Evolutionary conservation across 129 eudicot species (phyloP), one percentile per base, ranked within the genome.

Genomic region (Calendula officinalis): DNA sequence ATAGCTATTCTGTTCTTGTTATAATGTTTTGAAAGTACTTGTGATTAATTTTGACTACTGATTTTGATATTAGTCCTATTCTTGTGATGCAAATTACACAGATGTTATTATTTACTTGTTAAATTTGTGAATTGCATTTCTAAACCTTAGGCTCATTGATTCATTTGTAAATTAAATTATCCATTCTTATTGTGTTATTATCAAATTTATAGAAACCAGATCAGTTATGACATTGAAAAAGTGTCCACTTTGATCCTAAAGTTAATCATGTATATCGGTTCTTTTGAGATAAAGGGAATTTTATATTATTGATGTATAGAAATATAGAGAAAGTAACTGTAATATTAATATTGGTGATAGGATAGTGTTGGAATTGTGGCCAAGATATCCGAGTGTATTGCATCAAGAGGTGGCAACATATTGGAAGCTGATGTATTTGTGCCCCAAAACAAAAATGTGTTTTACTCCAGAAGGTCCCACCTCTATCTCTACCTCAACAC

Each of bases 291-390:
- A 40, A 35, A 37, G 17, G 9, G 16, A 36, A 34, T 11, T 3
- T 48, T 36, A 0, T 40, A 14, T 37, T 12, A 41, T 50, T 62
- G 45, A 17, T 54, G 2, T 15, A 2, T 14, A 16, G 43, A 48
- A 39, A 60, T 69, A 15, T 33, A 16, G 42, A 14, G 39, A 40
- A 53, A 53, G 5, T 46, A 64, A 36, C 14, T 54, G 56, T 72
- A 17, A 13, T 63, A 41, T 32, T 22, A 22, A 22, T 22, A 8
- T 62, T 51, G 5, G 42, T 39, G 8, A 59, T 66, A 87, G 98
- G 98, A 91, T 77, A 85, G 67, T 60, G 86, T 92, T 72, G 98
- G 98, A 53, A 91, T 91, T 60, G 95, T 91, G 71, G 94, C 98
- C 40, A 91, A 85, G 66, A 67, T 91, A 70, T 91, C 98, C 15